Evolutionary conservation across 2,329 filamentous ascomycete species (phyloP), one percentile per base, ranked within the genome.

Genomic region (Didymosphaeria variabile): DNA sequence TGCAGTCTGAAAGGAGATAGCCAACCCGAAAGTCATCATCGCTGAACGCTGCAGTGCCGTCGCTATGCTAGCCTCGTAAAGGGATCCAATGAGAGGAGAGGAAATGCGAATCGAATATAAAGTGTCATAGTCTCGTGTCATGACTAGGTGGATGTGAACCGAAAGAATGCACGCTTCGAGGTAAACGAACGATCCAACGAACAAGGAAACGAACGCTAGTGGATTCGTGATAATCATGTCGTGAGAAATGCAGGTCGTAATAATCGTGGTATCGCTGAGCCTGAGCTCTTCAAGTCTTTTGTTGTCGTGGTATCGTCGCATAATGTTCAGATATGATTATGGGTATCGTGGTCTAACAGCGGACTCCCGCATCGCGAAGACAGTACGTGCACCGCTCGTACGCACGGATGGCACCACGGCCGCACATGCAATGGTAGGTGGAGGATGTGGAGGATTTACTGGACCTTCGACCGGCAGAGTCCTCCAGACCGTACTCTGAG

Each of bases 311-410:
- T 65, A 60, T 71, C 61, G 53, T 65, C 32, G 52, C 53, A 57
- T 32, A 54, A 40, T 56, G 44, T 47, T 56, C 29, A 21, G 40
- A 42, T 51, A 52, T 59, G 44, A 29, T 34, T 45, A 36, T 51
- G 34, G 34, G 17, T 40, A 40, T 19, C 45, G 44, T 42, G 23
- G 66, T 61, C 68, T 67, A 73, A 56, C 63, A 72, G 31, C 64
- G 63, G 62, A 76, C 82, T 21, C 79, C 79, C n/a, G 72, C 76
- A 58, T 82, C 80, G 15, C 74, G 73, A 57, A 82, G 68, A 65
- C 81, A 83, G 53, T 64, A 72, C 8, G 66, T 76, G 69, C 81
- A 83, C n/a, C 80, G 71, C 29, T 81, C 79, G 59, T 82, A 82
- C 19, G 72, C 70, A 40, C 74, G 71, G 15, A 82, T 75, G 15